Conservation (phyloP, 306 rosid genomes). For the Coriaria nepalensis region DNA sequence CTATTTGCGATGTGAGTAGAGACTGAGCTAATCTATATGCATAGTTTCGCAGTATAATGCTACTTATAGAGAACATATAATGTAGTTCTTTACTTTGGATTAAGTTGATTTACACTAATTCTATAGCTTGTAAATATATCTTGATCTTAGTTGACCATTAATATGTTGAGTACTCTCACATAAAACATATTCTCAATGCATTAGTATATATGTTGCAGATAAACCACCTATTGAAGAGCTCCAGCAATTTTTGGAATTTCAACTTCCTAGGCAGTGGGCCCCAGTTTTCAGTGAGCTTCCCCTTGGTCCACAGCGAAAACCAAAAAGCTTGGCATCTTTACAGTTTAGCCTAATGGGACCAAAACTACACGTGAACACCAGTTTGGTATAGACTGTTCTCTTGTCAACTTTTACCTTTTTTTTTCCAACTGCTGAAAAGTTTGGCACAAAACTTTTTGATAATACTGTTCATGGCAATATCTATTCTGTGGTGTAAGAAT, state of each 20-base stretch:
- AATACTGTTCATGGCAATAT: too few relatives aligned
- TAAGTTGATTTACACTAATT: too few relatives aligned
- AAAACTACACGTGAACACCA: slow-evolving; percentile 74
- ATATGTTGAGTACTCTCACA: too few relatives aligned
- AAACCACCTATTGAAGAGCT: slow-evolving; percentile 92
- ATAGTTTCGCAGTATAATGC: slow-evolving; percentile 3
- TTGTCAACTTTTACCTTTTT: not conserved
- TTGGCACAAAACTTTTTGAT: too few relatives aligned
- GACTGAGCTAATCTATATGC: slow-evolving; percentile 12
- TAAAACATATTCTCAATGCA: slow-evolving; percentile 2
- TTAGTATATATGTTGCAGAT: slow-evolving; percentile 37
- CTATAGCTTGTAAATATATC: too few relatives aligned
- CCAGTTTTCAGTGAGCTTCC: slow-evolving; percentile 97
- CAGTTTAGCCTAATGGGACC: slow-evolving; percentile 97
- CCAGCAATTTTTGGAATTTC: slow-evolving; percentile 96
- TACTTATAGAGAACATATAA: slow-evolving; percentile 2
- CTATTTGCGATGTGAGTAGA: slow-evolving; percentile 78
- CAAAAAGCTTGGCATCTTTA: slow-evolving; percentile 52
- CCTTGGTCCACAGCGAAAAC: slow-evolving; percentile 92
- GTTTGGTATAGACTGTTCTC: slow-evolving; percentile 35
- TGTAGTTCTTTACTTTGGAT: too few relatives aligned
- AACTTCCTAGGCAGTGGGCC: slow-evolving; percentile 98
- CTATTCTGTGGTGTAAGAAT: too few relatives aligned
- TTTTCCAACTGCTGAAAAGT: not conserved
- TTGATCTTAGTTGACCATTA: not conserved